These are phyloP conservation scores for Termitomyces sp. DNA, from an alignment of 768 basidiomycete species.

Conservation along the genomic window DNA sequence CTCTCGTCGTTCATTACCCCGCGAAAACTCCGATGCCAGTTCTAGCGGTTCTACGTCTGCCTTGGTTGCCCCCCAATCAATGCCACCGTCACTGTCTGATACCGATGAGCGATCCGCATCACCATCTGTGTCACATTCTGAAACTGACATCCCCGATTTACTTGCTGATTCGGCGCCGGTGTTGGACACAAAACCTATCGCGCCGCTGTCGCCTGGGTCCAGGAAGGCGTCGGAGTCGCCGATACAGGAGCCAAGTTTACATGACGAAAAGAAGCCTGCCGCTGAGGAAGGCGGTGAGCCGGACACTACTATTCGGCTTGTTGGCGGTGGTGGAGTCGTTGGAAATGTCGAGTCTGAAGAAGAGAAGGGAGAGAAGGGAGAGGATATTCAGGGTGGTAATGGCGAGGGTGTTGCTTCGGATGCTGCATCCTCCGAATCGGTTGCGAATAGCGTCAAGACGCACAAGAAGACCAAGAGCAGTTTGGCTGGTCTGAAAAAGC, in stretches of 20 bases:
- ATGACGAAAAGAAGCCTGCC: background rate
- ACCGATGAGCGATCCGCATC: constrained; percentile 10
- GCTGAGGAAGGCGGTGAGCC: constrained; percentile 21
- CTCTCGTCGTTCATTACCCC: constrained; percentile 15
- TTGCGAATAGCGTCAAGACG: constrained; percentile 29
- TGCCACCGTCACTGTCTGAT: background rate
- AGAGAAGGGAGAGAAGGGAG: constrained; percentile 27
- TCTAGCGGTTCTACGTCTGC: constrained; percentile 1
- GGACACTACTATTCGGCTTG: constrained; percentile 52
- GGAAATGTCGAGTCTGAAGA: constrained; percentile 33
- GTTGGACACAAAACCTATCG: constrained; percentile 36
- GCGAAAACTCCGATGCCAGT: constrained; percentile 6
- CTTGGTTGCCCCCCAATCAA: background rate
- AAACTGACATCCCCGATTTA: constrained; percentile 45
- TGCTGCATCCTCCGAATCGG: constrained; percentile 23
- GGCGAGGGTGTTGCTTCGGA: constrained; percentile 34
- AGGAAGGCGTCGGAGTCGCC: constrained; percentile 10
- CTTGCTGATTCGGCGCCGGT: constrained; percentile 43
- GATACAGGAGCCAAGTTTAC: constrained; percentile 2
- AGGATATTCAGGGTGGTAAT: constrained; percentile 22
- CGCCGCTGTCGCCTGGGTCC: constrained; percentile 25
- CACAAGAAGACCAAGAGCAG: constrained; percentile 62
- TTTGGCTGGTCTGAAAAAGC: constrained; percentile 53
- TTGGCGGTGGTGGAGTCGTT: constrained; percentile 53
- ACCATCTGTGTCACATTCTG: constrained; percentile 8